Percentiles rank a stretch among this genome's conserved stretches.
phyloP scores from a whole-genome alignment of 352 stramenopile species.

The Blastocystis sp. region DNA sequence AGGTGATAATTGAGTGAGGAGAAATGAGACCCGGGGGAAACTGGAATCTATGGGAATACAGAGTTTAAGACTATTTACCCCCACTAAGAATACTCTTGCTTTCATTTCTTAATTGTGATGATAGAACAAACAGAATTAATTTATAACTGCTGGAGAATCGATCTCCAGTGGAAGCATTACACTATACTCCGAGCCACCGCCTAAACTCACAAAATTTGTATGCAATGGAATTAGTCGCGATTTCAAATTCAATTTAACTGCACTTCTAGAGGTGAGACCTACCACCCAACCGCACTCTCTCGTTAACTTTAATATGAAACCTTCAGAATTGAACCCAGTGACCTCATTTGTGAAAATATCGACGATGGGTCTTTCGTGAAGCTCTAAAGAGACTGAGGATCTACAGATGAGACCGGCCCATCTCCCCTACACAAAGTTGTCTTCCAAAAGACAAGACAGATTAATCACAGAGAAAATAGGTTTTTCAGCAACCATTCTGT shows the following conservation, averaged over 20 bases:
- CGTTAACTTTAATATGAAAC: not conserved
- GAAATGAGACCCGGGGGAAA: not conserved
- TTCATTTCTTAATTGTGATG: not conserved
- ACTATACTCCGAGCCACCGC: constrained; percentile 5
- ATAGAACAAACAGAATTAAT: not conserved
- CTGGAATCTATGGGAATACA: no score
- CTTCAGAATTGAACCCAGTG: constrained; percentile 18
- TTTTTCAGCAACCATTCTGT: not conserved
- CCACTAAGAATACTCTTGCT: not conserved
- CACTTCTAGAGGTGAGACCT: not conserved
- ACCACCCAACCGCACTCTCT: not conserved
- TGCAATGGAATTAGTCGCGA: not conserved
- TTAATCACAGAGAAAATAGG: constrained; percentile 31
- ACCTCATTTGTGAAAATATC: constrained; percentile 1
- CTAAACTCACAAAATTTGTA: not conserved
- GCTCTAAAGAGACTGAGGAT: not conserved
- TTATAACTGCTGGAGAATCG: not conserved
- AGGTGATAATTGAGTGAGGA: constrained; percentile 16
- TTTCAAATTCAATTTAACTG: not conserved
- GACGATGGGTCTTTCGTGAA: not conserved
- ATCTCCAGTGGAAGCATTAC: constrained; percentile 12
- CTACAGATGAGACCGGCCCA: not conserved
- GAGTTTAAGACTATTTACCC: no score
- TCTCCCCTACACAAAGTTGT: not conserved
- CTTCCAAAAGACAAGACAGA: not conserved